phyloP scores from a whole-genome alignment of 1,284 basidiomycete genomes.

The Athelia psychrophila region DNA sequence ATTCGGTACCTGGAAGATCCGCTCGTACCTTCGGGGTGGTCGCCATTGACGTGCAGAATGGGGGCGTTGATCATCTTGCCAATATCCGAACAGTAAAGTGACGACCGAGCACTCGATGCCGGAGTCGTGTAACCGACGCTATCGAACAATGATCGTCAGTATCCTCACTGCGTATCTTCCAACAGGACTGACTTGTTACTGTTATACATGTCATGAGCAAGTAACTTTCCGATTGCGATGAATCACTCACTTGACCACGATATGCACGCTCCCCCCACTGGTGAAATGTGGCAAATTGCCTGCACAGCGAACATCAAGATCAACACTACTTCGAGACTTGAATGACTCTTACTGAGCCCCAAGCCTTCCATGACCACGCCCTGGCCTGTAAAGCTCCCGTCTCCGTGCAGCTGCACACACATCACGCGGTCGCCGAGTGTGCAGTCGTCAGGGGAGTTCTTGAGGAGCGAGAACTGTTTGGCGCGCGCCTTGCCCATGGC shows the following conservation, averaged over 20 bases:
- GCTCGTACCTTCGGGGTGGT: conserved; percentile 76
- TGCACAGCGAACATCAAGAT: conserved; percentile 26
- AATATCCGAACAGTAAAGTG: conserved; percentile 85
- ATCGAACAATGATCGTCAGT: conserved; percentile 1
- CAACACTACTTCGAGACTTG: not conserved
- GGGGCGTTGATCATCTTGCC: conserved; percentile 90
- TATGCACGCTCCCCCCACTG: conserved; percentile 83
- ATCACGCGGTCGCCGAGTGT: conserved; percentile 67
- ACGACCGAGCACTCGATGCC: conserved; percentile 77
- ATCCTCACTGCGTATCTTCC: too few species aligned
- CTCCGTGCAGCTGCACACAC: conserved; percentile 87
- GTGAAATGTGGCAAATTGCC: conserved; percentile 87
- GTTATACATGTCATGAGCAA: conserved; percentile 5
- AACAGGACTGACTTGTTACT: conserved; percentile 48
- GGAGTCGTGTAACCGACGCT: conserved; percentile 92
- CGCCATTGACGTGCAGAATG: conserved; percentile 90
- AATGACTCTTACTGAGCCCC: conserved; percentile 60
- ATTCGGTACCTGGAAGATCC: conserved; percentile 5
- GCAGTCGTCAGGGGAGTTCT: conserved; percentile 51
- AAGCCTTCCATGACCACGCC: conserved; percentile 88
- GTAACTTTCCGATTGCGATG: not conserved
- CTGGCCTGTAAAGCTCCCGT: conserved; percentile 88
- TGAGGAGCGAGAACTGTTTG: conserved; percentile 85
- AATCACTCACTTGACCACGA: conserved; percentile 85
- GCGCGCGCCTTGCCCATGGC: conserved; percentile 88